phyloP scores from a whole-genome alignment of 2,329 filamentous ascomycete genomes.

The Pezicula neosporulosa region DNA sequence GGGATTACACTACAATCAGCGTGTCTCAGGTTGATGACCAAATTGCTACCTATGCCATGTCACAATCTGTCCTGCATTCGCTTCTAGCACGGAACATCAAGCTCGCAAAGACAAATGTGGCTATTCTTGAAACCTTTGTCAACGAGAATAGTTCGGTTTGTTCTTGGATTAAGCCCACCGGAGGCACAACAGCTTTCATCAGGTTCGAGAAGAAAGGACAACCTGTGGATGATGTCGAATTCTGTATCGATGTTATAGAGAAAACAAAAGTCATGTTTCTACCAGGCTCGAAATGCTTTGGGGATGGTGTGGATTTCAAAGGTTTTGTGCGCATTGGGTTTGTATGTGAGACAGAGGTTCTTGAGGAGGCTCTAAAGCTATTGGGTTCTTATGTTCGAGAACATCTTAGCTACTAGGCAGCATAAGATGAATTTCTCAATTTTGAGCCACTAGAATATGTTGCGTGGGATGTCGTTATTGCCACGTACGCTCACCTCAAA shows the following conservation, averaged over 20 bases:
- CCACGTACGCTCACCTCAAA: no score
- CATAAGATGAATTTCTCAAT: no score
- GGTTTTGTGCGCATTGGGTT: constrained; percentile 79
- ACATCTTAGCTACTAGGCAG: constrained; percentile 6
- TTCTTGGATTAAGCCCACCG: constrained; percentile 70
- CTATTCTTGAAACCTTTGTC: constrained; percentile 64
- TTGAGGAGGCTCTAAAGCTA: constrained; percentile 59
- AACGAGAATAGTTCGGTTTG: constrained; percentile 59
- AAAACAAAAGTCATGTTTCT: constrained; percentile 71
- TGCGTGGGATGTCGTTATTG: no score
- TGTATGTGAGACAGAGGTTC: constrained; percentile 65
- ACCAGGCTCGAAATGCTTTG: constrained; percentile 73
- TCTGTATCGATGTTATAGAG: constrained; percentile 66
- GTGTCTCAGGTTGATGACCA: constrained; percentile 81
- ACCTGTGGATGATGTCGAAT: constrained; percentile 65
- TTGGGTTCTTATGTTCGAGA: constrained; percentile 22
- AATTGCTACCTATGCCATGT: constrained; percentile 72
- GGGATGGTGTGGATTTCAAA: constrained; percentile 58
- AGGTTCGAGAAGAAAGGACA: constrained; percentile 59
- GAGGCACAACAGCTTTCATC: constrained; percentile 78
- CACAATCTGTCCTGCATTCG: constrained; percentile 57
- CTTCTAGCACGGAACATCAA: constrained; percentile 61
- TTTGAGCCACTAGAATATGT: no score
- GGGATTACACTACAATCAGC: constrained; percentile 84
- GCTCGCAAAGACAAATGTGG: constrained; percentile 66